phyloP scores from a whole-genome alignment of 345 rosid genomes.

The Sonneratia alba region DNA sequence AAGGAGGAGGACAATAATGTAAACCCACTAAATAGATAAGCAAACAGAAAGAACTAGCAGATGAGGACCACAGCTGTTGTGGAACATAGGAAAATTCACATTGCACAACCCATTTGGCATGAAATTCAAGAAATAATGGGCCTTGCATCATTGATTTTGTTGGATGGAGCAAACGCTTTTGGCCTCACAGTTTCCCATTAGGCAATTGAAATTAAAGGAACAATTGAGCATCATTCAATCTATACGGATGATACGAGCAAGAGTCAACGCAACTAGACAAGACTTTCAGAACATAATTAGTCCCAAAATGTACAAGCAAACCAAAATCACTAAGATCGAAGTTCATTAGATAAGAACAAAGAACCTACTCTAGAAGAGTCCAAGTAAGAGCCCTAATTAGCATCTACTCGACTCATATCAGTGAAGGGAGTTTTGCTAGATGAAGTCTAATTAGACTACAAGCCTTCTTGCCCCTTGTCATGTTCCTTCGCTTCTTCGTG shows the following conservation, averaged over 20 bases:
- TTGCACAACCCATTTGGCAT: not conserved
- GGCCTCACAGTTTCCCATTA: too few relatives aligned
- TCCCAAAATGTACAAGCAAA: not conserved
- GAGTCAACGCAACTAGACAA: not conserved
- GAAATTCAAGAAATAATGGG: not conserved
- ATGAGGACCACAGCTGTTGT: not conserved
- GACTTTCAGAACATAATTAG: not conserved
- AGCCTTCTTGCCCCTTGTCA: constrained; percentile 12
- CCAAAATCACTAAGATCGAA: not conserved
- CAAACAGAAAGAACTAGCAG: not conserved
- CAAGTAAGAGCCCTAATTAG: constrained; percentile 94
- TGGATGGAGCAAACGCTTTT: too few relatives aligned
- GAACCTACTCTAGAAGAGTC: constrained; percentile 85
- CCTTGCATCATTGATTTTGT: too few relatives aligned
- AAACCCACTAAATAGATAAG: not conserved
- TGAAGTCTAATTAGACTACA: constrained; percentile 14
- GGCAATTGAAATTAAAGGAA: too few relatives aligned
- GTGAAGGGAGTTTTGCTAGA: constrained; percentile 68
- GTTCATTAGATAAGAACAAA: not conserved
- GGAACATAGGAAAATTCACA: not conserved
- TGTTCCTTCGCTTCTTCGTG: constrained; percentile 23
- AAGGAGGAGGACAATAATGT: too few relatives aligned
- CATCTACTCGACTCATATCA: constrained; percentile 73
- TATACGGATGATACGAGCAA: not conserved
- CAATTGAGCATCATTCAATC: not conserved